Conservation (phyloP, 1,284 basidiomycete genomes). For the Apiotrichum mycotoxinovorans region DNA sequence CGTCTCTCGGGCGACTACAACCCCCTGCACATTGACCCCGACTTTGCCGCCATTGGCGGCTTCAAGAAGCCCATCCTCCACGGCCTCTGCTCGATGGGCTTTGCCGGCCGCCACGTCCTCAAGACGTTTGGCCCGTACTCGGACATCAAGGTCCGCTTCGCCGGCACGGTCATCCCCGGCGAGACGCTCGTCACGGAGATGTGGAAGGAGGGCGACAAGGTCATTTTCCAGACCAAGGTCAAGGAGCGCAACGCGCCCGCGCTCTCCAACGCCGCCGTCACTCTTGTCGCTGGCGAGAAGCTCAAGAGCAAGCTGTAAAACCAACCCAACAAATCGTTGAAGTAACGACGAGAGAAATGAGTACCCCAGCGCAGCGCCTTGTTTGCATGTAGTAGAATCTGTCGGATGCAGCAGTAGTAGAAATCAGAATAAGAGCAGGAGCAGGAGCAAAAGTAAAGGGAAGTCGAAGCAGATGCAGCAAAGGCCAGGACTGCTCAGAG, state of each 20-base stretch:
- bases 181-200: slow-evolving; percentile 92
- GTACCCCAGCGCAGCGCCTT: no score
- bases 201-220: slow-evolving; percentile 94
- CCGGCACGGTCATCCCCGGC: slow-evolving; percentile 73
- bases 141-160: slow-evolving; percentile 92
- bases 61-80: slow-evolving; percentile 79
- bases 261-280: slow-evolving; percentile 55
- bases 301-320: slow-evolving; percentile 46
- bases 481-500: no score
- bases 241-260: slow-evolving; percentile 55
- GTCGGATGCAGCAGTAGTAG: no score
- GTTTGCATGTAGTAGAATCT: background rate
- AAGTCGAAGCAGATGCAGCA: no score
- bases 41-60: slow-evolving; percentile 90
- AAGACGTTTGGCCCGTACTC: slow-evolving; percentile 80
- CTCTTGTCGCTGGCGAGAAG: slow-evolving; percentile 41
- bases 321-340: background rate
- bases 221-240: slow-evolving; percentile 68
- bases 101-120: slow-evolving; percentile 89
- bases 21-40: slow-evolving; percentile 88
- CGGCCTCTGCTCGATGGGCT: slow-evolving; percentile 88
- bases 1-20: slow-evolving; percentile 86
- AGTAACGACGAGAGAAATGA: background rate
- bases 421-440: no score
- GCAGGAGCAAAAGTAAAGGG: no score